Evolutionary conservation across 2,329 filamentous ascomycete genomes (phyloP).

Genomic region (Microdochium nivale): DNA sequence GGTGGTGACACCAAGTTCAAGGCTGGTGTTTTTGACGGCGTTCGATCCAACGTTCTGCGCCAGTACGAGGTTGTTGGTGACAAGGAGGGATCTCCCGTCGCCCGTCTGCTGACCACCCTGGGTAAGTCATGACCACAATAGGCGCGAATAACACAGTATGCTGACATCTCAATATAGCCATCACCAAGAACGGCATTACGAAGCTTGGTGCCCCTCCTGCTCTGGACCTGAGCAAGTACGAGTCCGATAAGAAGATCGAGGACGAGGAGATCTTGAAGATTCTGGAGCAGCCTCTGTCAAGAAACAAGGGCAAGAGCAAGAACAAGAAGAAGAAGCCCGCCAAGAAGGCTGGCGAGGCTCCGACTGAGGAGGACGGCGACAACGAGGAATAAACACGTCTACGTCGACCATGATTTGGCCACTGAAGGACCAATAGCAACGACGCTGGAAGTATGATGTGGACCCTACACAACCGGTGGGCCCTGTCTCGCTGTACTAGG

Average conservation of each 20-base stretch:
- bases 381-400: slow-evolving; percentile 3
- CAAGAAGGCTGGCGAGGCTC: slow-evolving; percentile 40
- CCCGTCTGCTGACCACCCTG: slow-evolving; percentile 80
- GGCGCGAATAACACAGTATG: slow-evolving; percentile 1
- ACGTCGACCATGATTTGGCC: neutral
- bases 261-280: slow-evolving; percentile 95
- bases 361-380: slow-evolving; percentile 10
- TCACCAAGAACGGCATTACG: slow-evolving; percentile 95
- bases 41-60: slow-evolving; percentile 83
- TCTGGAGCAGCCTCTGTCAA: slow-evolving; percentile 76
- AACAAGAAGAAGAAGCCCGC: slow-evolving; percentile 72
- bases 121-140: slow-evolving; percentile 51
- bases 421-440: neutral
- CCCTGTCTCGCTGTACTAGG: neutral
- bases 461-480: neutral
- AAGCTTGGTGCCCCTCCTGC: slow-evolving; percentile 71
- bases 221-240: slow-evolving; percentile 71
- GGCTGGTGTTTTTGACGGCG: slow-evolving; percentile 91
- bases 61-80: slow-evolving; percentile 96
- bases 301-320: slow-evolving; percentile 87
- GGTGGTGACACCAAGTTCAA: slow-evolving; percentile 65
- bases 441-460: neutral
- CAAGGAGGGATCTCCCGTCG: slow-evolving; percentile 79
- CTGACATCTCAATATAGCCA: slow-evolving; percentile 46
- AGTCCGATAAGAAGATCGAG: slow-evolving; percentile 96